Conservation (phyloP, 140 eudicot genomes). For the Anethum foeniculum region DNA sequence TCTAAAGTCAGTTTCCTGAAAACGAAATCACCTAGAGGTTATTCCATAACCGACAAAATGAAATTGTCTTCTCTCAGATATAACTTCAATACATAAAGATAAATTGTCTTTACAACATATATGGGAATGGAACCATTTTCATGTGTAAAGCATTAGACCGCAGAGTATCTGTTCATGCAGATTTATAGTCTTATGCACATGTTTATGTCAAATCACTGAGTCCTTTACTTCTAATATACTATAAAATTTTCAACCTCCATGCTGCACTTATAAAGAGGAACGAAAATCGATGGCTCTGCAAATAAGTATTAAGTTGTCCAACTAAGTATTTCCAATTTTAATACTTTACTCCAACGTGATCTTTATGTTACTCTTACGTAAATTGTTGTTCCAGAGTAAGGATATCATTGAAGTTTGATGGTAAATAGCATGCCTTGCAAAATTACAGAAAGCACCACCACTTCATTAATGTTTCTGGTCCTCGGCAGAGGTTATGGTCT, state of each 20-base stretch:
- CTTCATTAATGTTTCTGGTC: background rate
- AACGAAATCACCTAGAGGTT: slow-evolving; percentile 26
- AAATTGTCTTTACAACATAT: background rate
- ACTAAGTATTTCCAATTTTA: background rate
- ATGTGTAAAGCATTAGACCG: background rate
- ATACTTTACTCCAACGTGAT: background rate
- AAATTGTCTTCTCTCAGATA: background rate
- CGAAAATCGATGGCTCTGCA: background rate
- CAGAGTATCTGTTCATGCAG: background rate
- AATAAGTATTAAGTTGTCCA: background rate
- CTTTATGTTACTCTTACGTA: background rate
- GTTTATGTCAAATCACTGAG: background rate
- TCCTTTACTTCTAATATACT: background rate
- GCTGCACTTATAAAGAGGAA: background rate
- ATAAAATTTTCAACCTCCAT: background rate
- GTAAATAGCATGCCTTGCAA: background rate
- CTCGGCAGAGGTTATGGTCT: background rate
- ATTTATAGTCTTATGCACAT: background rate
- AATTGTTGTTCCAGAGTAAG: background rate
- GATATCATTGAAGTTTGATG: background rate
- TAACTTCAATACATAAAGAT: background rate
- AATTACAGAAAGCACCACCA: background rate
- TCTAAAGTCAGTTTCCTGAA: slow-evolving; percentile 84
- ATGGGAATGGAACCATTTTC: background rate
- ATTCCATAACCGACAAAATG: slow-evolving; percentile 14